Conservation (phyloP, 176 grass and related monocot species). For the Alloteropsis semialata region DNA sequence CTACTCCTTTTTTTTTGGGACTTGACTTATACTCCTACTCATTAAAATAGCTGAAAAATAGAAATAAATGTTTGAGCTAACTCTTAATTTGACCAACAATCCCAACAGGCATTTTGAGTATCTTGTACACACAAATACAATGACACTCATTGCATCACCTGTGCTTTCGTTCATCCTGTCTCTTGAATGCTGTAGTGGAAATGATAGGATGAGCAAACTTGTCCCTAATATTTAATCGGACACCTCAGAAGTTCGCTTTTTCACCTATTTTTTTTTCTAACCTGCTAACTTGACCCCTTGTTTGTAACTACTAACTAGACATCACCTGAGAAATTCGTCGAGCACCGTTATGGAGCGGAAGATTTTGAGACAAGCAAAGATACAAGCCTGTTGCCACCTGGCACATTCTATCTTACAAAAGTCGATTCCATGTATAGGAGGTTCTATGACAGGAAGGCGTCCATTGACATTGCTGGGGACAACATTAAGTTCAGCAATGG, state of each 20-base stretch:
- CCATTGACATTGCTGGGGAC: background rate
- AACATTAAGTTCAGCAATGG: constrained; percentile 22
- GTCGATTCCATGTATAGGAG: constrained; percentile 85
- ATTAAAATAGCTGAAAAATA: background rate
- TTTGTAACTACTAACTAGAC: constrained; percentile 41
- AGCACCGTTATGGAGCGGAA: constrained; percentile 73
- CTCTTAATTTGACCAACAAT: background rate
- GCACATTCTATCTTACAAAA: constrained; percentile 78
- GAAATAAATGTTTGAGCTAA: background rate
- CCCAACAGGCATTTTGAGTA: background rate
- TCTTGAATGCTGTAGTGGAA: background rate
- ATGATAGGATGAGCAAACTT: background rate
- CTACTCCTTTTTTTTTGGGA: no score
- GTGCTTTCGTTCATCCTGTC: background rate
- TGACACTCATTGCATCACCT: background rate
- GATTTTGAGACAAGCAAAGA: constrained; percentile 74
- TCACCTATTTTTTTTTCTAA: background rate
- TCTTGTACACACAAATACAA: background rate
- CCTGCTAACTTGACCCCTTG: background rate
- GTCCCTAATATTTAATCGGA: background rate
- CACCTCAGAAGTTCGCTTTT: background rate
- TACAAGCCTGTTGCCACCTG: constrained; percentile 59
- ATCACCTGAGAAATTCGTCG: constrained; percentile 60
- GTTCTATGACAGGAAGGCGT: constrained; percentile 54
- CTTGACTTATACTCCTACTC: no score